Conservation (phyloP, 2,329 filamentous ascomycete genomes). For the Talaromyces sp. region DNA sequence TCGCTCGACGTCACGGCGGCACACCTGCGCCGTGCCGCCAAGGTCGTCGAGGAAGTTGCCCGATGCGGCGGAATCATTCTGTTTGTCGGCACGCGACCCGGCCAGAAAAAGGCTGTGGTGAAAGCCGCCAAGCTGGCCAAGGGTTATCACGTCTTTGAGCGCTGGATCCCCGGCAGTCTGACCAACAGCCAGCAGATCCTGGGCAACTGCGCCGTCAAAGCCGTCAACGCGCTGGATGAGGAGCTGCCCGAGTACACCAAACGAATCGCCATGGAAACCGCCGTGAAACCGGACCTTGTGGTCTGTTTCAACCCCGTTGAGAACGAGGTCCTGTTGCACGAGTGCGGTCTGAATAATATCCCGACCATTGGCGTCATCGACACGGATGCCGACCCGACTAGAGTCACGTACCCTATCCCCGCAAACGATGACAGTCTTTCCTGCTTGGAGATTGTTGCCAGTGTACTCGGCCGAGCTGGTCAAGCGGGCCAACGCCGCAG, state of each 20-base stretch:
- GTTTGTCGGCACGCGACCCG: slow-evolving; percentile 81
- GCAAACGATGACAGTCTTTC: slow-evolving; percentile 95
- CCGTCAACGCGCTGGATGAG: slow-evolving; percentile 71
- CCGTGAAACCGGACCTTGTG: slow-evolving; percentile 81
- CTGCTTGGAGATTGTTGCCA: slow-evolving; percentile 73
- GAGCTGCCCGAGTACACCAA: slow-evolving; percentile 59
- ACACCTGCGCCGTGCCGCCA: slow-evolving; percentile 86
- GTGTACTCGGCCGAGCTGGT: slow-evolving; percentile 78
- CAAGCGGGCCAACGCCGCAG: slow-evolving; percentile 68
- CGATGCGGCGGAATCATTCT: slow-evolving; percentile 78
- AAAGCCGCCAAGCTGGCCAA: slow-evolving; percentile 70
- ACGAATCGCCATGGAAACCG: slow-evolving; percentile 57
- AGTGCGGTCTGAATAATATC: slow-evolving; percentile 81
- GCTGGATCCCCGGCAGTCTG: slow-evolving; percentile 86
- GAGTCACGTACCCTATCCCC: slow-evolving; percentile 94
- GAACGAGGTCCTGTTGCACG: slow-evolving; percentile 84
- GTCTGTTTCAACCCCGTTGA: slow-evolving; percentile 89
- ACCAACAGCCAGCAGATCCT: slow-evolving; percentile 92
- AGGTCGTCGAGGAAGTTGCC: slow-evolving; percentile 82
- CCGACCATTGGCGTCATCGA: slow-evolving; percentile 94
- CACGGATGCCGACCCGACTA: slow-evolving; percentile 85
- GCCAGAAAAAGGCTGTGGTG: slow-evolving; percentile 75
- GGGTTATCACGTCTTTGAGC: slow-evolving; percentile 83
- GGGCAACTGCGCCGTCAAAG: slow-evolving; percentile 61
- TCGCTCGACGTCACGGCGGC: slow-evolving; percentile 82